Evolutionary conservation across 495 filamentous ascomycete species (phyloP), one percentile per base, ranked within the genome.

Genomic region (Aspergillus cavernicola): DNA sequence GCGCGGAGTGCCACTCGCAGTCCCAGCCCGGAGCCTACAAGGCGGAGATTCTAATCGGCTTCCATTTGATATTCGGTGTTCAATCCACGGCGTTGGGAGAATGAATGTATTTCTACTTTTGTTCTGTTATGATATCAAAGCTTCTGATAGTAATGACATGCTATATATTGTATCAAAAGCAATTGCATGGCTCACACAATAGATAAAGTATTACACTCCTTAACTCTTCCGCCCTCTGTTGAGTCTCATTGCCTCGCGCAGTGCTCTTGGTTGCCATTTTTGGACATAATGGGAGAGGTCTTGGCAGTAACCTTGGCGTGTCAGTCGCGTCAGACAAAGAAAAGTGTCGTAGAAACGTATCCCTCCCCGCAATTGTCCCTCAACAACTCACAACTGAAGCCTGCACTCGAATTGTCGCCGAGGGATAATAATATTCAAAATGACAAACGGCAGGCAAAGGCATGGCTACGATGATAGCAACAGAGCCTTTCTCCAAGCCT

Each of bases 401-500:
- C 6, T 8, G 23, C 39, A 40, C 38, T 22, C 19, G 24, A 22
- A 22, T 40, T 22, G 9, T 22, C 20, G 38, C 20, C 4, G 5
- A 22, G 13, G 4, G 5, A 38, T 6, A 16, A 38, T 16, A 18
- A 40, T 4, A 19, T 12, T 4, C 46, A 51, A 16, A 8, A 56
- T 46, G 33, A 5, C 39, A 19, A 45, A 40, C 15, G 16, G 28
- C 16, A 10, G 22, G 2, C 15, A 59, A 23, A 39, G 50, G 16
- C 15, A 42, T 15, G 60, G 53, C 44, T 80, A 80, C 59, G 71
- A 83, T 65, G 80, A 96, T 63, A 76, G 77, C 59, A 88, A 97
- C 66, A 87, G 90, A 39, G 91, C 92, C n/a, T 96, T 98, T 63
- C 72, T 97, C 1, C 93, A 98, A 73, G 88, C 87, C 55, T 87